Evolutionary conservation across 371 early-diverging fungal genomes (phyloP).

Genomic region (Rhizopus sp.): DNA sequence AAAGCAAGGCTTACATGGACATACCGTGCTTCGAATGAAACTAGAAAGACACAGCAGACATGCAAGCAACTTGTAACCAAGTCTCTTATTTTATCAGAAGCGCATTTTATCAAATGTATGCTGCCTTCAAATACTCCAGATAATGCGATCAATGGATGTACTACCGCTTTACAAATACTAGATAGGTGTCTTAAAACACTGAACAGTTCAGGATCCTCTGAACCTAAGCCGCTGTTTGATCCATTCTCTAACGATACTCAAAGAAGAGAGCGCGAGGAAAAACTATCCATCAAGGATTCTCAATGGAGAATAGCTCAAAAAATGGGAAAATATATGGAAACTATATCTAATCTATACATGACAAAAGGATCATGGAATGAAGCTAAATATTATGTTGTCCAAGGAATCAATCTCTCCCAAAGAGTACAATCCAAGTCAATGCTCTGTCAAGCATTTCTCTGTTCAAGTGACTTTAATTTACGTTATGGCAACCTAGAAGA

Average conservation of each 20-base stretch:
- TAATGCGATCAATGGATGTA: conserved; percentile 10
- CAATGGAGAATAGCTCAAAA: conserved; percentile 49
- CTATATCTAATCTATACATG: conserved; percentile 57
- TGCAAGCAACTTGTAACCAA: neutral
- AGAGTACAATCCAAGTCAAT: conserved; percentile 50
- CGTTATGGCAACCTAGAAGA: conserved; percentile 48
- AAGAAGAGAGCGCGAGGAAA: conserved; percentile 5
- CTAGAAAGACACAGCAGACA: neutral
- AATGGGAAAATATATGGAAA: conserved; percentile 50
- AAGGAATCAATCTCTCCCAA: conserved; percentile 58
- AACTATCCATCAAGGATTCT: conserved; percentile 28
- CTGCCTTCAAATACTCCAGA: conserved; percentile 14
- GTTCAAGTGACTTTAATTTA: conserved; percentile 57
- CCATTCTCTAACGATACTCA: conserved; percentile 2
- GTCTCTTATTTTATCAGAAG: conserved; percentile 4
- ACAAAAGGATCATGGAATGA: conserved; percentile 69
- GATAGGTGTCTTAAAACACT: conserved; percentile 14
- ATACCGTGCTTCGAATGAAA: neutral
- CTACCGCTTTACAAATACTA: conserved; percentile 9
- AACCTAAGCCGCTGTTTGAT: neutral
- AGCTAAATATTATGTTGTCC: conserved; percentile 66
- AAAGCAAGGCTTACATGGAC: conserved; percentile 17
- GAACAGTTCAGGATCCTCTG: neutral
- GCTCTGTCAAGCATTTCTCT: conserved; percentile 43
- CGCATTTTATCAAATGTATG: conserved; percentile 4